Base-by-base conservation (phyloP, 495 filamentous ascomycete species). In the Penicillium bialowiezense region DNA sequence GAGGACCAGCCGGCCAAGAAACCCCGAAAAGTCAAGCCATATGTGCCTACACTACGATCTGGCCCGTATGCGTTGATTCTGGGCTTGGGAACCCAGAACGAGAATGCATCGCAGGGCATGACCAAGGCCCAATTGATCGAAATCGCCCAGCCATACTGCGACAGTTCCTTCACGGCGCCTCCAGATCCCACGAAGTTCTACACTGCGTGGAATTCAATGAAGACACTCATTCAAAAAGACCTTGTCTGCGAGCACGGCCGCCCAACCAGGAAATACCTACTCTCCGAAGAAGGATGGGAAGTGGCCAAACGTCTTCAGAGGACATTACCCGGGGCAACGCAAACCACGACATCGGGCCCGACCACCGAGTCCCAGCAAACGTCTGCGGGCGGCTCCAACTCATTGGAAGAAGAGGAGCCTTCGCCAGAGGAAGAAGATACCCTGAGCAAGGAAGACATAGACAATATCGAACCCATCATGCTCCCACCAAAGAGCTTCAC, bases 181-280 rank as follows among this genome's bases (percentile, higher is more conserved):
- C 67, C 70, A 8, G 84, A 90, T 41, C 70, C 85, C 3, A 84
- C 72, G 5, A 87, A 81, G 54, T 87, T 77, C 59, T 89, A 89
- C 54, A 93, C 88, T 2, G 89, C 89, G 0, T 95, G 90, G 90
- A 85, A 77, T 58, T 89, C 87, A 0, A 95, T 95, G 81, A 91
- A 89, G 56, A 88, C 84, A 0, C 69, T 93, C 21, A 55, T 83
- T 2, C 71, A 82, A 21, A 91, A 91, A 64, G 88, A 91, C 34
- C 71, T 91, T 8, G 87, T 91, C 0, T 85, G 83, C 50, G 81
- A 87, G 43, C 79, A 80, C 32, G 86, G 88, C 1, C 75, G 84
- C 21, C 89, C 89, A 1, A 63, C 83, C 12, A 73, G 82, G 41
- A 84, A 78, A 54, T 95, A 90, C 63, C 64, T 69, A 3, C 73